Percentiles rank a stretch among this genome's conserved stretches.
These are phyloP conservation scores for Orbilia brochopaga DNA, from an alignment of 2,329 filamentous ascomycete species.

Conservation along the genomic window DNA sequence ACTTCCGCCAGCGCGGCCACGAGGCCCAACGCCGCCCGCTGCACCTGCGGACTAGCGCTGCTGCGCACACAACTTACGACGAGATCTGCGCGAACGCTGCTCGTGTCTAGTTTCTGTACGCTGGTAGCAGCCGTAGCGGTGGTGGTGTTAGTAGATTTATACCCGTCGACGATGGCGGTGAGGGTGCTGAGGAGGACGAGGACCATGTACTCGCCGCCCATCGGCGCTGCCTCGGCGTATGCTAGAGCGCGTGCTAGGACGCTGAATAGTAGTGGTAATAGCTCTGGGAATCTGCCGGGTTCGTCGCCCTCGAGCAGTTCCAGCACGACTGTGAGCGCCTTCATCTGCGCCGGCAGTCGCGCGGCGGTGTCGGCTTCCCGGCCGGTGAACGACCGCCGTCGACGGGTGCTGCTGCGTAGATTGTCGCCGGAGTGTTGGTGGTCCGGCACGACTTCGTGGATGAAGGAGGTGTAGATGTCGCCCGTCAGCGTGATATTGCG, in stretches of 20 bases:
- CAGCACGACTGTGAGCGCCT: conserved; percentile 81
- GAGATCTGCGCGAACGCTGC: conserved; percentile 82
- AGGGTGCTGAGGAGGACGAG: conserved; percentile 76
- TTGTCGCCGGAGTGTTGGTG: conserved; percentile 30
- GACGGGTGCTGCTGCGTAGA: conserved; percentile 23
- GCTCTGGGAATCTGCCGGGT: conserved; percentile 75
- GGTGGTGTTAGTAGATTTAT: conserved; percentile 3
- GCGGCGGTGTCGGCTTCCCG: conserved; percentile 55
- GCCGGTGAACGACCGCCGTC: conserved; percentile 68
- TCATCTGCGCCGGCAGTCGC: conserved; percentile 60
- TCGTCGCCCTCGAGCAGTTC: conserved; percentile 82
- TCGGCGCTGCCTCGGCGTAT: conserved; percentile 79
- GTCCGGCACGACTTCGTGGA: conserved; percentile 36
- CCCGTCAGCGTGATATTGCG: conserved; percentile 66
- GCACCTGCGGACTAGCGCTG: conserved; percentile 88
- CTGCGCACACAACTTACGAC: conserved; percentile 93
- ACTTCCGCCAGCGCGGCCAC: conserved; percentile 85
- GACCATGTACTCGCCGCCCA: conserved; percentile 65
- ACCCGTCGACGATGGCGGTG: conserved; percentile 73
- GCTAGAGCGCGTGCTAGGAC: conserved; percentile 80
- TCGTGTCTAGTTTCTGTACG: conserved; percentile 68
- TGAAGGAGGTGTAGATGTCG: conserved; percentile 61
- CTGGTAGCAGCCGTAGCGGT: conserved; percentile 14
- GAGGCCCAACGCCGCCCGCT: conserved; percentile 85
- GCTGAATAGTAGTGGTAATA: conserved; percentile 80